Evolutionary conservation across 345 rosid genomes (phyloP).

Genomic region (Anacardium occidentale): DNA sequence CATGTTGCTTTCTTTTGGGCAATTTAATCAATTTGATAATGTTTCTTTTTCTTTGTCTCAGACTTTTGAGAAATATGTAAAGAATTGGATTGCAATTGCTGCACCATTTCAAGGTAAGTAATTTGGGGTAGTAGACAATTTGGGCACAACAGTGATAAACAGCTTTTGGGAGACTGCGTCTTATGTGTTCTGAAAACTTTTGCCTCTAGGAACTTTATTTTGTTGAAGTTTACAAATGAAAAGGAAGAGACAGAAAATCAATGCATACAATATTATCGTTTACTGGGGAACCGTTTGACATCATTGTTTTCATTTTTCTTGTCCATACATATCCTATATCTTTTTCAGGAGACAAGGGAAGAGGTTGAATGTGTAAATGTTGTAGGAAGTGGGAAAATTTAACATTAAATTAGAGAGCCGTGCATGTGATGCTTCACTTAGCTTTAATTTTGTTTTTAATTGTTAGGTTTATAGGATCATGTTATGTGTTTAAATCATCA

Average conservation of each 20-base stretch:
- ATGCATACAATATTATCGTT: not conserved
- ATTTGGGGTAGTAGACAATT: slow-evolving; percentile 13
- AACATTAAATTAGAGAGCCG: not conserved
- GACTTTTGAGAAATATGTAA: slow-evolving; percentile 87
- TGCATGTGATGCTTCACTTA: not conserved
- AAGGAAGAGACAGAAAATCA: not conserved
- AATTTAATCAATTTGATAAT: not conserved
- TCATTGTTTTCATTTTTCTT: not conserved
- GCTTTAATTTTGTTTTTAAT: not conserved
- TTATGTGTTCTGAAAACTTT: not conserved
- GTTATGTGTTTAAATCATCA: not conserved
- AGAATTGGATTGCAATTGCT: slow-evolving; percentile 95
- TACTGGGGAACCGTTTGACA: not conserved
- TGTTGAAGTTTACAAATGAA: not conserved
- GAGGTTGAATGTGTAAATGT: not conserved
- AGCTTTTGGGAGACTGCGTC: not conserved
- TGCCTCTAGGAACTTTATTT: not conserved
- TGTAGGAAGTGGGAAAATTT: not conserved
- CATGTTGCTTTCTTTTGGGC: not conserved
- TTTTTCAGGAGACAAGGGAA: not conserved
- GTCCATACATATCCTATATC: not conserved
- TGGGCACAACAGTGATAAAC: not conserved
- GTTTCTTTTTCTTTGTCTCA: slow-evolving; percentile 25
- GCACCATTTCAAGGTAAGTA: slow-evolving; percentile 81
- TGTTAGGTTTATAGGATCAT: not conserved